Evolutionary conservation across 2,329 filamentous ascomycete species (phyloP).

Genomic region (Pyrenochaeta sp.): DNA sequence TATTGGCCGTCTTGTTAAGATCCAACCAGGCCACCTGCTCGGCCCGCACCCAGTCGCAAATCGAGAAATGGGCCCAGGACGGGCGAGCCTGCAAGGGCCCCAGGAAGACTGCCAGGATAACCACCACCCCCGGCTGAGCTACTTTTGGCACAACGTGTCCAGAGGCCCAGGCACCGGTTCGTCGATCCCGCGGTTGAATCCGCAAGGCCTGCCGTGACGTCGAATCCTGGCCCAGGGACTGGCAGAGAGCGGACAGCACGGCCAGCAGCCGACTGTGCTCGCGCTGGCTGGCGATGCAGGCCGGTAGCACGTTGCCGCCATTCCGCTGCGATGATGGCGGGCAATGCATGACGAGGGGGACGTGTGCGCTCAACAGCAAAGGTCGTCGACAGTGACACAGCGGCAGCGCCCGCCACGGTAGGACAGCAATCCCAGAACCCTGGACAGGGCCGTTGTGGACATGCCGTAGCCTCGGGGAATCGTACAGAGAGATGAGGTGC

Average conservation of each 20-base stretch:
- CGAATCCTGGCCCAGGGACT: constrained; percentile 17
- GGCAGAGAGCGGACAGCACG: too few species aligned
- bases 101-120: constrained; percentile 18
- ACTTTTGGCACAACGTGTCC: constrained; percentile 47
- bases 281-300: constrained; percentile 14
- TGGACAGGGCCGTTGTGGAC: constrained; percentile 31
- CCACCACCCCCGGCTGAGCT: constrained; percentile 32
- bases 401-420: constrained; percentile 29
- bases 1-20: constrained; percentile 11
- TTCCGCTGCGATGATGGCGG: constrained; percentile 7
- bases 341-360: constrained; percentile 9
- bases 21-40: constrained; percentile 36
- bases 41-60: constrained; percentile 48
- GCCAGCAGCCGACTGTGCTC: constrained; percentile 1
- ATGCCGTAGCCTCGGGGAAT: constrained; percentile 33
- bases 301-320: constrained; percentile 8
- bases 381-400: constrained; percentile 16
- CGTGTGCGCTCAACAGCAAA: constrained; percentile 7
- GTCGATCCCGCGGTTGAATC: constrained; percentile 49
- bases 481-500: constrained; percentile 41
- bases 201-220: constrained; percentile 28
- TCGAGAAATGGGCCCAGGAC: constrained; percentile 35
- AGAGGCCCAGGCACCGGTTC: constrained; percentile 46
- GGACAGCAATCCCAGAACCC: constrained; percentile 20
- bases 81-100: constrained; percentile 25